Conservation (phyloP, 2,329 filamentous ascomycete genomes). For the Fusarium sp. region DNA sequence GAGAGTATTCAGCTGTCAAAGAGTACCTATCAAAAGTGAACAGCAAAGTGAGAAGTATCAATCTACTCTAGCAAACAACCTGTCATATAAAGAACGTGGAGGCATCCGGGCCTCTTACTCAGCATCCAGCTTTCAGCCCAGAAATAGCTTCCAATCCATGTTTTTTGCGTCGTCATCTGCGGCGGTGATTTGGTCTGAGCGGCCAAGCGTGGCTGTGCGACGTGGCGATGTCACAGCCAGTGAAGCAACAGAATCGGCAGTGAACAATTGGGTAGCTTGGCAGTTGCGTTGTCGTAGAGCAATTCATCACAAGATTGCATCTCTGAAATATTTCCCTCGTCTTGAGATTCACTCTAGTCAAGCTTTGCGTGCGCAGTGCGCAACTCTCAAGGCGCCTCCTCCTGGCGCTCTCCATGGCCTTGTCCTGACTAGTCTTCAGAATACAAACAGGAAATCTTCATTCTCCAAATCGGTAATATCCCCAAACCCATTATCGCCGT, state of each 20-base stretch:
- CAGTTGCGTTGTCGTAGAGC: not conserved
- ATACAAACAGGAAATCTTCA: slow-evolving; percentile 71
- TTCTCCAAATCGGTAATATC: slow-evolving; percentile 69
- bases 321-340: not conserved
- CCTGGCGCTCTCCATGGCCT: not conserved
- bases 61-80: not conserved
- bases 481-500: slow-evolving; percentile 45
- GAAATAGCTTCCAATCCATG: slow-evolving; percentile 13
- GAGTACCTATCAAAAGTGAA: not conserved
- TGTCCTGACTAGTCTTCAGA: slow-evolving; percentile 30
- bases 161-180: slow-evolving; percentile 35
- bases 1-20: slow-evolving; percentile 22
- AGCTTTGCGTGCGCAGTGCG: not conserved
- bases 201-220: slow-evolving; percentile 35
- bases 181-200: slow-evolving; percentile 27
- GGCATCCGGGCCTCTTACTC: slow-evolving; percentile 35
- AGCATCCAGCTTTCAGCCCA: slow-evolving; percentile 18
- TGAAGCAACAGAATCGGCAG: slow-evolving; percentile 1
- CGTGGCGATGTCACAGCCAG: slow-evolving; percentile 26
- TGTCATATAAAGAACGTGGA: slow-evolving; percentile 27
- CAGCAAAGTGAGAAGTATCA: not conserved
- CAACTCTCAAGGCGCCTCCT: no score
- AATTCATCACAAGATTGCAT: not conserved
- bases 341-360: not conserved
- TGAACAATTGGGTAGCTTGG: slow-evolving; percentile 13